A percentile compares a stretch with the other conserved stretches of the same genome.
Conservation (phyloP, 1,284 basidiomycete species). For the Malassezia arunalokei region DNA sequence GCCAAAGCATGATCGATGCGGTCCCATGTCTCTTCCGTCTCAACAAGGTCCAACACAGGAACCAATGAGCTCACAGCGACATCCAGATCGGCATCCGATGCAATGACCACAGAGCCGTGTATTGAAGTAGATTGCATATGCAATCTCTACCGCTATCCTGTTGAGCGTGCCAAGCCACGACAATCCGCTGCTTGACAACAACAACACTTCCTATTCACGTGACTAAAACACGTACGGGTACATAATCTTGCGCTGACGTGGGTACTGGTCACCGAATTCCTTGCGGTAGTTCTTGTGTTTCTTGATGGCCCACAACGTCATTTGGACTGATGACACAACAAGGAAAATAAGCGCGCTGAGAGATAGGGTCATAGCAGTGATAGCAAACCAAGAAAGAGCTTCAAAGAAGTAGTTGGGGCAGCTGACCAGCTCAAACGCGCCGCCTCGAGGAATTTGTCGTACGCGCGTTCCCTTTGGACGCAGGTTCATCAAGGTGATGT, state of each 20-base stretch:
- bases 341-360: slow-evolving; percentile 62
- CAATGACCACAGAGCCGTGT: not conserved
- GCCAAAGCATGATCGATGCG: slow-evolving; percentile 26
- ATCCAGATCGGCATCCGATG: slow-evolving; percentile 4
- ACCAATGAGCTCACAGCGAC: not conserved
- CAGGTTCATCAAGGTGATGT: slow-evolving; percentile 68
- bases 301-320: slow-evolving; percentile 79
- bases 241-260: slow-evolving; percentile 62
- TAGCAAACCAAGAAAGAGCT: slow-evolving; percentile 59
- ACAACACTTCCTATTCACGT: slow-evolving; percentile 5
- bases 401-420: slow-evolving; percentile 97
- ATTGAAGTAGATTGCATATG: too few species aligned
- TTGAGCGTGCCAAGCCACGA: not conserved
- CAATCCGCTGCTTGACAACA: not conserved
- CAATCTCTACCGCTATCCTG: not conserved
- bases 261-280: slow-evolving; percentile 74
- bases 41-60: slow-evolving; percentile 10
- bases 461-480: slow-evolving; percentile 68
- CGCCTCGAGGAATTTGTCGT: slow-evolving; percentile 67
- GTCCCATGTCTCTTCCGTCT: slow-evolving; percentile 41
- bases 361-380: slow-evolving; percentile 60
- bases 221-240: slow-evolving; percentile 58
- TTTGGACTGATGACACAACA: slow-evolving; percentile 58
- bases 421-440: slow-evolving; percentile 68
- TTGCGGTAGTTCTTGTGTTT: slow-evolving; percentile 84